A percentile compares a stretch with the other conserved stretches of the same genome.
Conservation (phyloP, 2,329 filamentous ascomycete species). For the Botrytis pseudocinerea region DNA sequence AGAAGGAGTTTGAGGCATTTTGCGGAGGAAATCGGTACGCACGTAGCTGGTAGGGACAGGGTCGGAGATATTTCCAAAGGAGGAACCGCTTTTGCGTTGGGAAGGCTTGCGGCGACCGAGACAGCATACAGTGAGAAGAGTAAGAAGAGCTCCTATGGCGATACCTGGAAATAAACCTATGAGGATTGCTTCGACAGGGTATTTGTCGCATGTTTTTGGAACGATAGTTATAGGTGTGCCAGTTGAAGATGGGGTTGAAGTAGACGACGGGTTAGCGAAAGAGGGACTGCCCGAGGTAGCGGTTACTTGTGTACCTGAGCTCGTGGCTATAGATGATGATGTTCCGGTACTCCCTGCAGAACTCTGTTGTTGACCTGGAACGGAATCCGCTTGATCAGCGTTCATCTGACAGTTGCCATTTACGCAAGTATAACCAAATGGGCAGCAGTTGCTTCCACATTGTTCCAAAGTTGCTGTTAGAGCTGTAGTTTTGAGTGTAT, state of each 20-base stretch:
- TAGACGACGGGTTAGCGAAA: constrained; percentile 31
- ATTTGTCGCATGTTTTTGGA: constrained; percentile 32
- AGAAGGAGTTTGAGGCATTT: constrained; percentile 33
- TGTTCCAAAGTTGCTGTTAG: constrained; percentile 55
- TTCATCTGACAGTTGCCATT: constrained; percentile 51
- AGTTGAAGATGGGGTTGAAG: constrained; percentile 22
- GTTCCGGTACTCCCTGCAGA: constrained; percentile 35
- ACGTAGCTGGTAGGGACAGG: constrained; percentile 52
- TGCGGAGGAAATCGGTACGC: constrained; percentile 56
- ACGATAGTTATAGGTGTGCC: constrained; percentile 15
- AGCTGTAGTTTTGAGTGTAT: constrained; percentile 65
- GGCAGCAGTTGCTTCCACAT: constrained; percentile 67
- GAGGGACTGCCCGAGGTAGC: background rate
- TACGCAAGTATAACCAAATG: constrained; percentile 67
- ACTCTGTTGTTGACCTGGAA: constrained; percentile 29
- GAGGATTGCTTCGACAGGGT: constrained; percentile 28
- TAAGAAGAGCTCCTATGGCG: constrained; percentile 48
- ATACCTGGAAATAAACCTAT: constrained; percentile 48
- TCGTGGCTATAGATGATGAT: constrained; percentile 25
- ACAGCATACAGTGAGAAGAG: constrained; percentile 45
- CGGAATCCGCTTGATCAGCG: constrained; percentile 49
- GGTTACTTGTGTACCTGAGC: constrained; percentile 9
- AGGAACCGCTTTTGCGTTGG: constrained; percentile 42
- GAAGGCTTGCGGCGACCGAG: constrained; percentile 35
- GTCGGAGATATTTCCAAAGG: constrained; percentile 51